Conservation (phyloP, 164 flowering plant genomes). For the Aristolochia californica region DNA sequence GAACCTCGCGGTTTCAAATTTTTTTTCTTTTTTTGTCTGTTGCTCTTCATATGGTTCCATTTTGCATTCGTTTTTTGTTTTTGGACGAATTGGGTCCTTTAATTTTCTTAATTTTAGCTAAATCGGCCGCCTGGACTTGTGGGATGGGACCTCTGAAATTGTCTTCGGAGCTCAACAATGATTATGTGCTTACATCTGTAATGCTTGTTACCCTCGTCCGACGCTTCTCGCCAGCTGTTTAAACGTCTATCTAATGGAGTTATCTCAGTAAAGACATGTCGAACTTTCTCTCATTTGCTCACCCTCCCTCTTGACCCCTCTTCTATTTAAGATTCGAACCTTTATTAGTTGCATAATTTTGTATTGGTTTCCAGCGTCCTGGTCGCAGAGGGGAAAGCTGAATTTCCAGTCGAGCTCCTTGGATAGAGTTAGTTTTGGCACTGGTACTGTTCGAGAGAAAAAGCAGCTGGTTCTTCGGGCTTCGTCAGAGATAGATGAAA, state of each 20-base stretch:
- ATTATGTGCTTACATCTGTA: too few species aligned
- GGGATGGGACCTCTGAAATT: too few species aligned
- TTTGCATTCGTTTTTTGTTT: neutral
- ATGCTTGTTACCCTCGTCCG: too few species aligned
- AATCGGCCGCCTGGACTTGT: neutral
- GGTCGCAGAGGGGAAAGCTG: conserved; percentile 19
- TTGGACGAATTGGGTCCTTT: neutral
- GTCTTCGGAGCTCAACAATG: too few species aligned
- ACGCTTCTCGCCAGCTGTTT: too few species aligned
- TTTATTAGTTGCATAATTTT: neutral
- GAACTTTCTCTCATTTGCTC: neutral
- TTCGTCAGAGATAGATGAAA: conserved; percentile 33
- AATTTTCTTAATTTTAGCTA: neutral
- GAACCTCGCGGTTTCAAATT: too few species aligned
- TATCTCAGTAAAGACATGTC: neutral
- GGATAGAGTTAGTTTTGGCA: conserved; percentile 9
- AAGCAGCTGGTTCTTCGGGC: conserved; percentile 25
- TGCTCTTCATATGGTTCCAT: neutral
- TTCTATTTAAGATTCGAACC: neutral
- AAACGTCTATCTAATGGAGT: too few species aligned
- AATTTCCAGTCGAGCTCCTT: conserved; percentile 15
- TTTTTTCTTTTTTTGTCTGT: neutral
- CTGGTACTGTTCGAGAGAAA: conserved; percentile 9
- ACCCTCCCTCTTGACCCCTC: neutral
- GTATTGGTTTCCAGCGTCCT: conserved; percentile 22